Evolutionary conservation across 2,329 filamentous ascomycete species (phyloP).

Genomic region (Paraphaeosphaeria sporulosa): DNA sequence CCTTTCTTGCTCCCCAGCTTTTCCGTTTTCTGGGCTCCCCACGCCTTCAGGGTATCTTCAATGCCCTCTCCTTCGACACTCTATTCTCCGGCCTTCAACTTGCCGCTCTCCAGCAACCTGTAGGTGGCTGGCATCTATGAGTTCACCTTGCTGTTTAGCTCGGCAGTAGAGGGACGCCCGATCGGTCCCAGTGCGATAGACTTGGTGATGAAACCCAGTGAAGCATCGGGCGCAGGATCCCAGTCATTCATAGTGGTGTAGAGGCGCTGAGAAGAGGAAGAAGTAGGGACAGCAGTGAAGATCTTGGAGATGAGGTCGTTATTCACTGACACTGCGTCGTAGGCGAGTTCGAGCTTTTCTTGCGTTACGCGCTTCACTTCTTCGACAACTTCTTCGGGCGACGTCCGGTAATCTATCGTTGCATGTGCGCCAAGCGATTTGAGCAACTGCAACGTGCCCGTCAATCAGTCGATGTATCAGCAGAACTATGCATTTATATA

Average conservation of each 20-base stretch:
- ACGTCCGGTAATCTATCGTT: slow-evolving; percentile 42
- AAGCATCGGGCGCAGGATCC: slow-evolving; percentile 20
- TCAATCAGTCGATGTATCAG: no score
- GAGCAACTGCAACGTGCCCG: no score
- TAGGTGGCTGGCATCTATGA: slow-evolving; percentile 26
- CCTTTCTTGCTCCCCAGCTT: slow-evolving; percentile 28
- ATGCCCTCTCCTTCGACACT: slow-evolving; percentile 24
- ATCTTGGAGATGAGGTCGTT: slow-evolving; percentile 29
- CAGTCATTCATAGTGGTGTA: slow-evolving; percentile 27
- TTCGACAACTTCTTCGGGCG: slow-evolving; percentile 35
- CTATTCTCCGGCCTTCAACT: slow-evolving; percentile 22
- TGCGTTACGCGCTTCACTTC: slow-evolving; percentile 33
- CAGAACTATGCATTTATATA: no score
- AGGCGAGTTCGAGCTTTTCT: slow-evolving; percentile 34
- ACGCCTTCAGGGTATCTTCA: slow-evolving; percentile 26
- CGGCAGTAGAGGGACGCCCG: no score
- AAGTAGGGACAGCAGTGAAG: slow-evolving; percentile 29
- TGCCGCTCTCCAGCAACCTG: slow-evolving; percentile 25
- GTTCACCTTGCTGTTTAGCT: no score
- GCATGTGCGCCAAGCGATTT: no score
- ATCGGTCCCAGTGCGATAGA: slow-evolving; percentile 26
- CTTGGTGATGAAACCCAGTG: slow-evolving; percentile 13
- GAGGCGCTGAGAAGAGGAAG: slow-evolving; percentile 28
- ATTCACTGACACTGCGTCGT: slow-evolving; percentile 43
- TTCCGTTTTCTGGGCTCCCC: slow-evolving; percentile 28